Percentiles rank a stretch among this genome's conserved stretches.
phyloP scores from a whole-genome alignment of 257 asterid genomes.

The Ajuga chamaepitys region DNA sequence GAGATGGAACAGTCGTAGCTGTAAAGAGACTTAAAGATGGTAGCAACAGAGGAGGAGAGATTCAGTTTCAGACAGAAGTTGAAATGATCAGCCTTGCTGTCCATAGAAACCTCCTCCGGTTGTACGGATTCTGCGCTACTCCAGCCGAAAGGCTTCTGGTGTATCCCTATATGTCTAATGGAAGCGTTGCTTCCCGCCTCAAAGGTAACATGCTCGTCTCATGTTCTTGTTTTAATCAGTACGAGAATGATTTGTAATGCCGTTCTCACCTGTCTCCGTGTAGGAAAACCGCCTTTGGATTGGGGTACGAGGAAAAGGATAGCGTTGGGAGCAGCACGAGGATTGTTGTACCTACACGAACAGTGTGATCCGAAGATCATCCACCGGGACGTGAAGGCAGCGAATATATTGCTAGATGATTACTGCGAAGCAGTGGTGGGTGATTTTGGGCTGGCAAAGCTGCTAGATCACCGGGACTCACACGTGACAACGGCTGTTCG shows the following conservation, averaged over 20 bases:
- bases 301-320: slow-evolving; percentile 84
- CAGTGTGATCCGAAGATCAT: slow-evolving; percentile 97
- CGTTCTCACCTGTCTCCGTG: background rate
- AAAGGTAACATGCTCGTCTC: slow-evolving; percentile 41
- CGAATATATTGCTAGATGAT: slow-evolving; percentile 86
- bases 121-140: slow-evolving; percentile 77
- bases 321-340: slow-evolving; percentile 91
- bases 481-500: slow-evolving; percentile 97
- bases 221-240: background rate
- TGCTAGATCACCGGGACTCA: slow-evolving; percentile 78
- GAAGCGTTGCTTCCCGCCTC: slow-evolving; percentile 90
- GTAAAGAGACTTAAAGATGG: slow-evolving; percentile 90
- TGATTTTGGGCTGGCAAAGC: slow-evolving; percentile 95
- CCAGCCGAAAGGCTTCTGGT: slow-evolving; percentile 71
- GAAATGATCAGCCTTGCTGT: slow-evolving; percentile 95
- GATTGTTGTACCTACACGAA: slow-evolving; percentile 84
- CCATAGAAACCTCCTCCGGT: slow-evolving; percentile 75
- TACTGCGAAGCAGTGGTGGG: slow-evolving; percentile 90
- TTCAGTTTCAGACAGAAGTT: slow-evolving; percentile 89
- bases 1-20: slow-evolving; percentile 75
- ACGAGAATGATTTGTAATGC: background rate
- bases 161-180: slow-evolving; percentile 92
- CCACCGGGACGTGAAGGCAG: slow-evolving; percentile 98
- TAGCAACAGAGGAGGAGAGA: slow-evolving; percentile 63
- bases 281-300: slow-evolving; percentile 79